These are phyloP conservation scores for Mortierella sp. DNA, from an alignment of 371 early-diverging fungal genomes.

Conservation along the genomic window DNA sequence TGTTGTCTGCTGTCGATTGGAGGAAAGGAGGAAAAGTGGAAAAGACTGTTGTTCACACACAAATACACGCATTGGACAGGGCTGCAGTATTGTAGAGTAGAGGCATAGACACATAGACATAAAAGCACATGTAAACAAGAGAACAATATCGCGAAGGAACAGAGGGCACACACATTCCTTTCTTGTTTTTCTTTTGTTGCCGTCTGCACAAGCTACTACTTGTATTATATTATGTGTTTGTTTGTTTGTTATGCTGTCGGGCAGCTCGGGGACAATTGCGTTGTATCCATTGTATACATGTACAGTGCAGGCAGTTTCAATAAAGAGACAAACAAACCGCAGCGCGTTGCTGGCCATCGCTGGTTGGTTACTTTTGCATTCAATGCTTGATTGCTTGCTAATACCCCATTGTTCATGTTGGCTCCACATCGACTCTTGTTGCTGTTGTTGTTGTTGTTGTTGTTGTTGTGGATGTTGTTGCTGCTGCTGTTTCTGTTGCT, in stretches of 20 bases:
- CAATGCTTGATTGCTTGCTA: neutral
- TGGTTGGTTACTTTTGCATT: neutral
- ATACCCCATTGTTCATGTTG: too few relatives aligned
- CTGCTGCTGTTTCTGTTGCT: neutral
- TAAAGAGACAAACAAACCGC: slow-evolving; percentile 8
- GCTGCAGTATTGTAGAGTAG: neutral
- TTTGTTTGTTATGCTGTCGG: neutral
- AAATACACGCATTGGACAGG: too few relatives aligned
- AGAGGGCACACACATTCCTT: slow-evolving; percentile 1
- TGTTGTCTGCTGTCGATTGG: slow-evolving; percentile 1
- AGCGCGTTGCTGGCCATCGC: neutral
- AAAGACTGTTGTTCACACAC: too few relatives aligned
- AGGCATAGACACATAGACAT: neutral
- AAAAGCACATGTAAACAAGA: too few relatives aligned
- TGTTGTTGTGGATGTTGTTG: neutral
- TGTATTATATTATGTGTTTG: neutral
- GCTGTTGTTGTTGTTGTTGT: too few relatives aligned
- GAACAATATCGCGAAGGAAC: too few relatives aligned
- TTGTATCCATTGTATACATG: too few relatives aligned
- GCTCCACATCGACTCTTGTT: too few relatives aligned
- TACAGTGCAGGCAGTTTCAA: neutral
- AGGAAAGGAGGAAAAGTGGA: neutral
- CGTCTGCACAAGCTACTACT: too few relatives aligned
- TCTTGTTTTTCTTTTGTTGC: neutral
- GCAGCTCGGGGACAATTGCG: neutral